These are phyloP conservation scores for Fraxinus angustifolia DNA, from an alignment of 305 asterid species.

Conservation along the genomic window DNA sequence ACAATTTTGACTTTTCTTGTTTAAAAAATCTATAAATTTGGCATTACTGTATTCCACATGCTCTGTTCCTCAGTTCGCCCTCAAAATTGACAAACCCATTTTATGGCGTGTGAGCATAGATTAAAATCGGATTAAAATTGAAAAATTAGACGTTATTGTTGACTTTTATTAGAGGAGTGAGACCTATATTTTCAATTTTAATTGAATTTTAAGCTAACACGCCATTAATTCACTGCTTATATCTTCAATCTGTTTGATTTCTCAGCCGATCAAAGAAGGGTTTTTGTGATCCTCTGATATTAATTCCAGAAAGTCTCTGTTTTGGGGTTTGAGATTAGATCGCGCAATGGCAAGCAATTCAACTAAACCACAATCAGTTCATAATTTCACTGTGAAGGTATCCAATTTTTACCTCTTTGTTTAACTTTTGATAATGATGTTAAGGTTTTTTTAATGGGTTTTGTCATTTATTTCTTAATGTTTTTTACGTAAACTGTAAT, in stretches of 20 bases:
- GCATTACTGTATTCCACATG: background rate
- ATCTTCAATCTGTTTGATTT: background rate
- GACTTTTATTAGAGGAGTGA: no score
- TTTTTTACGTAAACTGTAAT: background rate
- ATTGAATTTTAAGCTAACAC: no score
- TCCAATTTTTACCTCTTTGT: background rate
- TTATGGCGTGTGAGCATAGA: background rate
- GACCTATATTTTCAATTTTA: no score
- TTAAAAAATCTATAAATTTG: background rate
- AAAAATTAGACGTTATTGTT: no score
- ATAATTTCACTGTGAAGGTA: constrained; percentile 54
- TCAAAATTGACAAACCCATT: constrained; percentile 15
- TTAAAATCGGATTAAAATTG: no score
- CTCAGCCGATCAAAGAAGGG: background rate
- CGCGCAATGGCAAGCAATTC: constrained; percentile 43
- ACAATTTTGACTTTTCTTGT: background rate
- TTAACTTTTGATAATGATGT: background rate
- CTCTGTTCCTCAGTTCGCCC: background rate
- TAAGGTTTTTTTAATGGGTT: background rate
- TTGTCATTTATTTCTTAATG: background rate
- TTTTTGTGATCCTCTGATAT: background rate
- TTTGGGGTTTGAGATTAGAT: constrained; percentile 25
- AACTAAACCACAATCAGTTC: constrained; percentile 39
- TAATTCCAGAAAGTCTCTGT: constrained; percentile 2
- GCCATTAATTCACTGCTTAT: background rate